A percentile compares a stretch with the other conserved stretches of the same genome.
Evolutionary conservation across 495 filamentous ascomycete species (phyloP).

Genomic region (Sphaerosporella brunnea): DNA sequence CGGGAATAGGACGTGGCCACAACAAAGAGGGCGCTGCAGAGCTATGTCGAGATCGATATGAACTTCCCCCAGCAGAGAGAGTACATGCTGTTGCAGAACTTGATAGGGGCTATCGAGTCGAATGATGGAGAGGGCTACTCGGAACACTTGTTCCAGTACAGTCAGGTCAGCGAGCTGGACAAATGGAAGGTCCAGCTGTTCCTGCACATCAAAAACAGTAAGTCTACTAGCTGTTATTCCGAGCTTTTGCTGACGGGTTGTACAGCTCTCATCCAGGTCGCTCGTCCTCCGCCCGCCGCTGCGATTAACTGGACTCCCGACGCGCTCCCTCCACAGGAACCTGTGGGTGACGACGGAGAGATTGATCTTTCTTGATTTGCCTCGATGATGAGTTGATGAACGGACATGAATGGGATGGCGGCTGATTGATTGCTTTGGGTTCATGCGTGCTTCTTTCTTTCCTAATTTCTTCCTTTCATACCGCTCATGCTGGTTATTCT

Average conservation of each 20-base stretch:
- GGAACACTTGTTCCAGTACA: constrained; percentile 70
- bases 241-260: not conserved
- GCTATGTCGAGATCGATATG: constrained; percentile 65
- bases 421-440: too few relatives aligned
- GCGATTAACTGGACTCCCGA: not conserved
- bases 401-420: too few relatives aligned
- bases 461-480: too few relatives aligned
- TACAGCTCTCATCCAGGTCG: not conserved
- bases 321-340: not conserved
- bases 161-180: constrained; percentile 78
- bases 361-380: constrained; percentile 1
- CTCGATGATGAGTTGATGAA: too few relatives aligned
- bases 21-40: constrained; percentile 54
- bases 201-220: constrained; percentile 53
- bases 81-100: constrained; percentile 55
- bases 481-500: too few relatives aligned
- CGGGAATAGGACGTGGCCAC: not conserved
- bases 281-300: not conserved
- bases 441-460: too few relatives aligned
- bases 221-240: not conserved
- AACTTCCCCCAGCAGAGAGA: constrained; percentile 58
- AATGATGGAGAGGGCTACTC: constrained; percentile 64
- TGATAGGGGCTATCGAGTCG: constrained; percentile 49
- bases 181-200: constrained; percentile 90
- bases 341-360: not conserved